phyloP scores from a whole-genome alignment of 257 asterid species.

The Eustoma russellianum region DNA sequence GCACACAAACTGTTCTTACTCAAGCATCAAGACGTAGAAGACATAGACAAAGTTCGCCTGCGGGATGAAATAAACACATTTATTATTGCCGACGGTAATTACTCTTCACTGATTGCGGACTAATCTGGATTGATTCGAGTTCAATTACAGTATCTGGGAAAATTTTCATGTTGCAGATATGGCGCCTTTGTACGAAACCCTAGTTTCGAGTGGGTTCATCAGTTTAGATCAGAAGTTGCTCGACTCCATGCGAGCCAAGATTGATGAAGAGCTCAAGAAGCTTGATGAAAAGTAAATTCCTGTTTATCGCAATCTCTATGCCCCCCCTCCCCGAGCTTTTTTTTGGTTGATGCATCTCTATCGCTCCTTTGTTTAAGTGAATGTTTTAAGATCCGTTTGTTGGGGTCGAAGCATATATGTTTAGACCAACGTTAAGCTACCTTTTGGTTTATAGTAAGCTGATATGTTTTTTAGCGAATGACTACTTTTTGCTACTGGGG shows the following conservation, averaged over 20 bases:
- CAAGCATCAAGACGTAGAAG: conserved; percentile 72
- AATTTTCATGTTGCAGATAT: conserved; percentile 35
- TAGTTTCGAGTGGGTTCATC: conserved; percentile 46
- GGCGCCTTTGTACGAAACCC: conserved; percentile 80
- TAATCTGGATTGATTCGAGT: neutral
- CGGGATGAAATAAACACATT: conserved; percentile 73
- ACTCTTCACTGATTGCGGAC: neutral
- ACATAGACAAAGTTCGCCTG: conserved; percentile 81
- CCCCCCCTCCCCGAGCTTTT: no score
- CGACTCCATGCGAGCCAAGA: conserved; percentile 63
- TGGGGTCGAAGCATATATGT: no score
- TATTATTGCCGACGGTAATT: conserved; percentile 65
- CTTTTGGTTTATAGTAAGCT: no score
- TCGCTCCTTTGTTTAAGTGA: no score
- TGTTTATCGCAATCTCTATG: neutral
- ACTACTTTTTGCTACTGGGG: no score
- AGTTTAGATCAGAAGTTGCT: conserved; percentile 60
- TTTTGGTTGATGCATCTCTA: no score
- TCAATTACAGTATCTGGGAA: neutral
- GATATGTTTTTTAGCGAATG: no score
- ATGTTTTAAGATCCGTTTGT: no score
- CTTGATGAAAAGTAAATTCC: conserved; percentile 53
- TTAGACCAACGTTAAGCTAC: no score
- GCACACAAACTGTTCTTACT: conserved; percentile 70
- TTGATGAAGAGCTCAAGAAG: conserved; percentile 55